Conservation (phyloP, 2,329 filamentous ascomycete species). For the Simplicillium sp. region DNA sequence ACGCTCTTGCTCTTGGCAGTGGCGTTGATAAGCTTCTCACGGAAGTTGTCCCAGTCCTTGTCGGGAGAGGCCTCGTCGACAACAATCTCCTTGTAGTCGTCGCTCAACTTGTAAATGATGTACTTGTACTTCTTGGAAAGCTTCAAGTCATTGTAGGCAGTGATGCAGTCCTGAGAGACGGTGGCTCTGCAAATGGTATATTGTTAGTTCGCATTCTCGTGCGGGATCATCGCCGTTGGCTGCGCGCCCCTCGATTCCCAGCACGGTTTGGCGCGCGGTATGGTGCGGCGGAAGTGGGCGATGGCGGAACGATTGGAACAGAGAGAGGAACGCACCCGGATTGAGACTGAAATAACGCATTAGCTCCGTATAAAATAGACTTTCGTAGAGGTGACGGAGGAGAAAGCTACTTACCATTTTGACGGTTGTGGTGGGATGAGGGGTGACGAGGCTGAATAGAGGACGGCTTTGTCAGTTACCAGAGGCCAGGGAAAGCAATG, state of each 20-base stretch:
- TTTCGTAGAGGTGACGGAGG: neutral
- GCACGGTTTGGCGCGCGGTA: constrained; percentile 1
- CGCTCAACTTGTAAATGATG: constrained; percentile 81
- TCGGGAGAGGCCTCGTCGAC: constrained; percentile 64
- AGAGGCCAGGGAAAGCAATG: neutral
- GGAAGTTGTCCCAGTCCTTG: constrained; percentile 63
- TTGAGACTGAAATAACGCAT: constrained; percentile 43
- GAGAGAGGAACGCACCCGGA: constrained; percentile 47
- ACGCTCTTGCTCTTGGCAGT: constrained; percentile 63
- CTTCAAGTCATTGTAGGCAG: constrained; percentile 72
- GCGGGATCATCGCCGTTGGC: neutral
- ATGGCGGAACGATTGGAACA: constrained; percentile 10
- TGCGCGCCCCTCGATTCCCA: neutral
- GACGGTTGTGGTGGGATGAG: neutral
- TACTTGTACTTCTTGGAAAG: constrained; percentile 73
- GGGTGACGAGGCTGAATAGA: constrained; percentile 3
- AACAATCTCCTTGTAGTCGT: constrained; percentile 74
- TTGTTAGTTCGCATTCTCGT: neutral
- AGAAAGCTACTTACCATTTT: constrained; percentile 7
- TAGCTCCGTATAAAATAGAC: no score
- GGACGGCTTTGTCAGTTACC: neutral
- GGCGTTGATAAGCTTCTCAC: constrained; percentile 65
- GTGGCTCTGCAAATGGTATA: constrained; percentile 45
- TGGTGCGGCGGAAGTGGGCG: constrained; percentile 5
- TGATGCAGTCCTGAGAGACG: constrained; percentile 63